Evolutionary conservation across 139 green algal genomes (phyloP).

Genomic region (Coelastrella sp.): DNA sequence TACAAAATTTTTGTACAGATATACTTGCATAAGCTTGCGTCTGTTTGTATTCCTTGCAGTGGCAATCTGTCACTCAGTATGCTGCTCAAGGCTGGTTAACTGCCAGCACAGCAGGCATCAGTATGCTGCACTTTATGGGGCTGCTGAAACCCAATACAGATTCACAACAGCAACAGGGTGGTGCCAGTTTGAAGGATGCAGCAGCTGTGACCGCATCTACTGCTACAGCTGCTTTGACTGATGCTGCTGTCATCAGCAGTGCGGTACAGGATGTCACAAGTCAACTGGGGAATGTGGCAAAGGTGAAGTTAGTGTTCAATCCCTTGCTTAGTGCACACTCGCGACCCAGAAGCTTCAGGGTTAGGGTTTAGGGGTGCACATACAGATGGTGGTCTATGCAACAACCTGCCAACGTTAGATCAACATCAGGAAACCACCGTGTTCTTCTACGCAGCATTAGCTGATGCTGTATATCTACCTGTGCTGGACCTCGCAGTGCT

Average conservation of each 20-base stretch:
- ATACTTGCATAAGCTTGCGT: too few species aligned
- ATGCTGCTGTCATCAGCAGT: not conserved
- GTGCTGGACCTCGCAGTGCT: too few species aligned
- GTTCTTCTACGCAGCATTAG: too few species aligned
- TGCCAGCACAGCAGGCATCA: not conserved
- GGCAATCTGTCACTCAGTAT: not conserved
- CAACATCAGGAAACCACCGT: too few species aligned
- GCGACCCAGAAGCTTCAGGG: not conserved
- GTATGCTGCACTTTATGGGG: slow-evolving; percentile 4
- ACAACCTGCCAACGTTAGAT: too few species aligned
- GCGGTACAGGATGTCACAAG: not conserved
- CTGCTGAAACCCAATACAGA: slow-evolving; percentile 22
- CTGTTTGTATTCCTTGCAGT: not conserved
- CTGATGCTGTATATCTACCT: too few species aligned
- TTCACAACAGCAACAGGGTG: not conserved
- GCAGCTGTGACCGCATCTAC: slow-evolving; percentile 3
- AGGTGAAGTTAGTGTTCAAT: not conserved
- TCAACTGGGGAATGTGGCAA: not conserved
- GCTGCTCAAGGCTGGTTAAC: not conserved
- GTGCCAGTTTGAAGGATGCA: not conserved
- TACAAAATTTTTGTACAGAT: not conserved
- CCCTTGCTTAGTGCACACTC: not conserved
- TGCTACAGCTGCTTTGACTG: not conserved
- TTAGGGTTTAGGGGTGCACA: too few species aligned
- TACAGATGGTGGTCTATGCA: too few species aligned